Evolutionary conservation across 2,329 filamentous ascomycete genomes (phyloP).

Genomic region (Cladosporium sp.): DNA sequence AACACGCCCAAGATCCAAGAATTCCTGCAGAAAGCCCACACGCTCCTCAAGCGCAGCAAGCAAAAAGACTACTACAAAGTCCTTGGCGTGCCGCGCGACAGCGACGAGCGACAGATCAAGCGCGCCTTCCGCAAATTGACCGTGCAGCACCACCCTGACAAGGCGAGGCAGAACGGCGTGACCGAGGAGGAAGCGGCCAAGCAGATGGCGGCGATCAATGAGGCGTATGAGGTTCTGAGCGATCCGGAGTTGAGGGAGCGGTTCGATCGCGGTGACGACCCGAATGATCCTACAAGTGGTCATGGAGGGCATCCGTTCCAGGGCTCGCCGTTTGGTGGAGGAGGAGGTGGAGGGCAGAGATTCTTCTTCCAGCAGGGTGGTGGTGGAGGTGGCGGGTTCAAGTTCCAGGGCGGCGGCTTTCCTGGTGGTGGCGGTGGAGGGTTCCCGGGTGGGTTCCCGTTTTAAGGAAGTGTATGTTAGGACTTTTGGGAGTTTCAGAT

Average conservation of each 20-base stretch:
- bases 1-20: constrained; percentile 65
- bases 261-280: constrained; percentile 91
- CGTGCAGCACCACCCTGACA: constrained; percentile 87
- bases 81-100: constrained; percentile 66
- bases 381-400: constrained; percentile 40
- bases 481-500: too few species aligned
- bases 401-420: constrained; percentile 44
- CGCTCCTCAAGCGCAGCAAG: constrained; percentile 82
- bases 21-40: constrained; percentile 77
- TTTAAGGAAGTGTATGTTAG: too few species aligned
- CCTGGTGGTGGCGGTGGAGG: too few species aligned
- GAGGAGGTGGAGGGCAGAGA: constrained; percentile 44
- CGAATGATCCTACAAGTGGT: constrained; percentile 66
- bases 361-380: constrained; percentile 61
- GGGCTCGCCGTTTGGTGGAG: constrained; percentile 65
- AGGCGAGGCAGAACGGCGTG: constrained; percentile 71
- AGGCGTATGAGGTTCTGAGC: constrained; percentile 91
- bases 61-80: constrained; percentile 99
- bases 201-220: constrained; percentile 95
- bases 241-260: constrained; percentile 78
- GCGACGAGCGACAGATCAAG: constrained; percentile 89
- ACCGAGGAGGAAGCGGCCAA: constrained; percentile 89
- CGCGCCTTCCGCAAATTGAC: constrained; percentile 81
- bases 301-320: constrained; percentile 67
- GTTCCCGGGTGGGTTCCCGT: constrained; percentile 18